These are phyloP conservation scores for Ampelocalamus luodianensis DNA, from an alignment of 176 grass and related monocot species.

Conservation along the genomic window DNA sequence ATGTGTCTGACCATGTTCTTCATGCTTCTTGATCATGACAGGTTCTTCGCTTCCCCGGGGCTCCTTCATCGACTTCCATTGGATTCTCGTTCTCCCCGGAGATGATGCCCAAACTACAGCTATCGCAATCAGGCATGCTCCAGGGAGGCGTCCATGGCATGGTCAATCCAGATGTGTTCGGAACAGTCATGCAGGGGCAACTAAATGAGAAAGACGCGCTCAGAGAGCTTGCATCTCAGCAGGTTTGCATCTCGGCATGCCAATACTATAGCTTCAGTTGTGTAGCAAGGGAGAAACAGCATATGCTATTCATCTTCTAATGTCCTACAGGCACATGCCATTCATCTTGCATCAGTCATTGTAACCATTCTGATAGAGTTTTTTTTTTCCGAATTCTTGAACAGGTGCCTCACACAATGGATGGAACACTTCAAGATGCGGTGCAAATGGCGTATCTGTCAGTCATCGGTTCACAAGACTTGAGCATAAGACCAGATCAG, in stretches of 20 bases:
- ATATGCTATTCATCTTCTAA: not conserved
- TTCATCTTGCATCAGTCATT: not conserved
- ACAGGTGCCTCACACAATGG: conserved; percentile 33
- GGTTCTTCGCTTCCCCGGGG: conserved; percentile 43
- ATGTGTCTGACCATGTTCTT: not conserved
- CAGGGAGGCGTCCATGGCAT: not conserved
- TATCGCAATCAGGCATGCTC: not conserved
- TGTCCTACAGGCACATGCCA: not conserved
- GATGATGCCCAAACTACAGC: conserved; percentile 45
- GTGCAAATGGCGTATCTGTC: conserved; percentile 12
- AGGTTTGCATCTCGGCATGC: not conserved
- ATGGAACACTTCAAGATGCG: conserved; percentile 7
- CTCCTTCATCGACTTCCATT: conserved; percentile 45
- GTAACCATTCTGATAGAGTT: not conserved
- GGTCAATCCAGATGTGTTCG: not conserved
- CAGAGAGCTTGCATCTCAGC: not conserved
- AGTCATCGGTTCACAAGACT: not conserved
- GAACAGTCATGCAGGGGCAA: not conserved
- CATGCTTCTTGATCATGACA: conserved; percentile 17
- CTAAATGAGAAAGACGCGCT: not conserved
- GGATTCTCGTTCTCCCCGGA: conserved; percentile 68
- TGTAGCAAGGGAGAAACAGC: not conserved
- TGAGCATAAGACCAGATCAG: conserved; percentile 20
- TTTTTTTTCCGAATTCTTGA: not conserved
- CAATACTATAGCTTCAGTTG: not conserved